Conservation (phyloP, 305 asterid genomes). For the Caryopteris hybrid region DNA sequence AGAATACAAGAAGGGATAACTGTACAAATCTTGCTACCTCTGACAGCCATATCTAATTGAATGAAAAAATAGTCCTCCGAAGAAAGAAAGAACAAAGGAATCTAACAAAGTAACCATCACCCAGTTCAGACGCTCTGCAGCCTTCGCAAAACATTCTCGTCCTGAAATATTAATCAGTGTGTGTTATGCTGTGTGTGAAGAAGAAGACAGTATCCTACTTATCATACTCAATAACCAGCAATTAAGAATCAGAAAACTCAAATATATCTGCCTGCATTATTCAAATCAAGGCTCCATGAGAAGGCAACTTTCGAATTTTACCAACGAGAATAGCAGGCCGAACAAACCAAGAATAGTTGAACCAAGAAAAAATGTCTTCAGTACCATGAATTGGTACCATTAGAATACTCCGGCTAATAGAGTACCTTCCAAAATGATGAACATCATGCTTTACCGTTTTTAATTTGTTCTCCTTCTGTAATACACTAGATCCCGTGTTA, state of each 20-base stretch:
- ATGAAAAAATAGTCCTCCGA: conserved; percentile 12
- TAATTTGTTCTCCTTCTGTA: neutral
- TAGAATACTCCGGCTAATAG: neutral
- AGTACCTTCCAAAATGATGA: neutral
- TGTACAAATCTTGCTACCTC: conserved; percentile 38
- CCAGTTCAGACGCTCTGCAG: conserved; percentile 37
- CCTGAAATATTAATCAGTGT: conserved; percentile 41
- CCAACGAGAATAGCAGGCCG: neutral
- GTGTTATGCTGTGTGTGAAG: neutral
- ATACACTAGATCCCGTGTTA: neutral
- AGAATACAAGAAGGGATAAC: conserved; percentile 23
- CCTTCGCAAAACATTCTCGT: conserved; percentile 30
- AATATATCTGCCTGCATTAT: neutral
- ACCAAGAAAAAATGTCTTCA: neutral
- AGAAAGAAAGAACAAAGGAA: conserved; percentile 5
- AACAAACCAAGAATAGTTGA: neutral
- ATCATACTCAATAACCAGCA: neutral
- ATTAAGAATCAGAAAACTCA: neutral
- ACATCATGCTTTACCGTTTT: neutral
- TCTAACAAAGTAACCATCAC: conserved; percentile 10
- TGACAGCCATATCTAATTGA: conserved; percentile 20
- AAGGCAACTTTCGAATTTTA: neutral
- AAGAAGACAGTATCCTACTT: neutral
- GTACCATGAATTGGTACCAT: neutral
- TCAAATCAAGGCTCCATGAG: neutral